Evolutionary conservation across 805 yeast genomes (phyloP), one percentile per base, ranked within the genome.

Genomic region (Hemisphaericaspora nanyangensis): DNA sequence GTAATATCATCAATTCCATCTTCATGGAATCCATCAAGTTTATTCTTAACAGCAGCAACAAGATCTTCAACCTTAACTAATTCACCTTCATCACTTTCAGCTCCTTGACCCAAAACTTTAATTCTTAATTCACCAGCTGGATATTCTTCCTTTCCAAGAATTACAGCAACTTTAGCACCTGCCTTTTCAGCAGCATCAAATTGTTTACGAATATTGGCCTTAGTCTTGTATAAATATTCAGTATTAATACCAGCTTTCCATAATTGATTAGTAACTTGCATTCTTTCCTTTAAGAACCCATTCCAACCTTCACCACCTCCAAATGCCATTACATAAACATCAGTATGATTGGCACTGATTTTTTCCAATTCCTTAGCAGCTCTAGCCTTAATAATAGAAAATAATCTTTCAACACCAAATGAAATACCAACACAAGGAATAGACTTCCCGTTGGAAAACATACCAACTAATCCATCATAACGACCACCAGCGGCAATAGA

Each of bases 401-500:
- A 93, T 47, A 93, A 65, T 62, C 99, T 80, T 68, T 93, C 99
- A 39, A 93, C 91, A 56, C 99, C 99, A 55, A 93, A 93, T 2
- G 99, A 93, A 39, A 91, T 72, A 61, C 99, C 99, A 40, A 93
- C 95, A 71, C 99, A 93, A 19, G 99, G 99, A 56, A 93, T 89
- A 17, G 90, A 83, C 65, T 86, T 87, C 50, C 93, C 89, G 50
- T 81, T 82, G 31, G 95, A 81, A 61, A 93, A 93, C 99, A 93
- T 93, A 51, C 96, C 96, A 28, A 93, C 98, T 44, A 93, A 77
- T 54, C 85, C 84, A 63, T 93, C 99, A 64, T 93, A 93, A 64
- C 99, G 86, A 48, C 99, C 99, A 68, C 99, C 99, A 35, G 96
- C 99, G 37, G 96, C 96, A 55, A 93, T 89, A 5, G 99, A 93